Evolutionary conservation across 805 yeast genomes (phyloP).

Genomic region (Yarrowia yakushimensis): DNA sequence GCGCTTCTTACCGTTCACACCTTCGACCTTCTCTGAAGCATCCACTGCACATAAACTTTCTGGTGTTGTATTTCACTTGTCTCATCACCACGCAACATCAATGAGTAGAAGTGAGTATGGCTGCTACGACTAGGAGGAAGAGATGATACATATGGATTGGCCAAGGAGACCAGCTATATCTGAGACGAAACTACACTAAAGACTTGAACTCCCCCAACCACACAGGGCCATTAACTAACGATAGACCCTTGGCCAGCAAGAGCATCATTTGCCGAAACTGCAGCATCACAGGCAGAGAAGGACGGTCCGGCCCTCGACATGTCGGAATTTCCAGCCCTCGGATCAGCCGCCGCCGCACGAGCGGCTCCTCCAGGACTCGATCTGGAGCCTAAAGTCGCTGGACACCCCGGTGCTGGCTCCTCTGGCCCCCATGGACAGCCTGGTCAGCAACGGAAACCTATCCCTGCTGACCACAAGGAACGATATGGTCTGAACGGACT

Average conservation of each 20-base stretch:
- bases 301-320: slow-evolving; percentile 28
- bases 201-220: too few species aligned
- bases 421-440: slow-evolving; percentile 22
- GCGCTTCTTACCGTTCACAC: not conserved
- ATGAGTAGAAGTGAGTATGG: slow-evolving; percentile 23
- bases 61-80: slow-evolving; percentile 5
- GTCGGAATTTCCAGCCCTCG: slow-evolving; percentile 34
- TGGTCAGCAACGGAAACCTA: slow-evolving; percentile 16
- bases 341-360: slow-evolving; percentile 25
- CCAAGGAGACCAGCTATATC: too few species aligned
- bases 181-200: not conserved
- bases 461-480: slow-evolving; percentile 45
- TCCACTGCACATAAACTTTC: slow-evolving; percentile 19
- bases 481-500: slow-evolving; percentile 68
- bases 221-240: too few species aligned
- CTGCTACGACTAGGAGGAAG: not conserved
- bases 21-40: not conserved
- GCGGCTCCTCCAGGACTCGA: slow-evolving; percentile 22
- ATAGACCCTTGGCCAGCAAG: slow-evolving; percentile 24
- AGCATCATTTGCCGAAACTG: slow-evolving; percentile 20
- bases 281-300: slow-evolving; percentile 16
- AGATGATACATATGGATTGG: not conserved
- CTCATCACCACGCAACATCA: slow-evolving; percentile 16
- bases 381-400: slow-evolving; percentile 19
- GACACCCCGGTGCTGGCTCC: slow-evolving; percentile 17